Conservation (phyloP, 2,329 filamentous ascomycete genomes). For the Trichoderma afroharzianum region DNA sequence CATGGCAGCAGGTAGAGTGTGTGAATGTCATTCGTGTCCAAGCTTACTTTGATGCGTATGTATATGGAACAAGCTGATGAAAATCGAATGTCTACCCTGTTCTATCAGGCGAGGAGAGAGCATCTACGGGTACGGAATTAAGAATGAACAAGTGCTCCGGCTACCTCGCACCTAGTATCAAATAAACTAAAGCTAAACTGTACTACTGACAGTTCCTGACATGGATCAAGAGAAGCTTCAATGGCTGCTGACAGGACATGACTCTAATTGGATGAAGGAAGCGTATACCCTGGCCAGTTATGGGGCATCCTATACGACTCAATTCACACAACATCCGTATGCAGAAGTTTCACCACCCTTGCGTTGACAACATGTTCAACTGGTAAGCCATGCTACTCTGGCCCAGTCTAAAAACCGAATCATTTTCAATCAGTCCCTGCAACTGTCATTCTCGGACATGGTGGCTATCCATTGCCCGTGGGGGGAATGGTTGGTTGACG, state of each 20-base stretch:
- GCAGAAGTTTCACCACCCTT: background rate
- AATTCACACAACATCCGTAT: background rate
- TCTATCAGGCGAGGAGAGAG: background rate
- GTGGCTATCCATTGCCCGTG: background rate
- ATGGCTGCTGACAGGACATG: background rate
- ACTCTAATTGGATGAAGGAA: background rate
- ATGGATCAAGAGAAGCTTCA: slow-evolving; percentile 13
- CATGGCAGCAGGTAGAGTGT: background rate
- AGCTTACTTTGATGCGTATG: background rate
- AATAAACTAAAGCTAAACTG: background rate
- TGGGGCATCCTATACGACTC: background rate
- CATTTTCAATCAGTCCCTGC: background rate
- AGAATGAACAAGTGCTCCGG: background rate
- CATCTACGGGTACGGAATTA: background rate
- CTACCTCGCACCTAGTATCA: background rate
- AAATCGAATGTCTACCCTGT: background rate
- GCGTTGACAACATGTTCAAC: background rate
- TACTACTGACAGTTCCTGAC: slow-evolving; percentile 10
- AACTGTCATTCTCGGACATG: background rate
- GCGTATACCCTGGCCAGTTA: background rate
- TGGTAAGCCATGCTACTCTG: background rate
- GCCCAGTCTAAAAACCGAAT: background rate
- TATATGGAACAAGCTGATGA: background rate
- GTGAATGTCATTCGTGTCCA: background rate
- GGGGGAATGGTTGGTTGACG: background rate